Percentiles rank a stretch among this genome's conserved stretches.
phyloP scores from a whole-genome alignment of 805 yeast genomes.

The Lachancea cidri region DNA sequence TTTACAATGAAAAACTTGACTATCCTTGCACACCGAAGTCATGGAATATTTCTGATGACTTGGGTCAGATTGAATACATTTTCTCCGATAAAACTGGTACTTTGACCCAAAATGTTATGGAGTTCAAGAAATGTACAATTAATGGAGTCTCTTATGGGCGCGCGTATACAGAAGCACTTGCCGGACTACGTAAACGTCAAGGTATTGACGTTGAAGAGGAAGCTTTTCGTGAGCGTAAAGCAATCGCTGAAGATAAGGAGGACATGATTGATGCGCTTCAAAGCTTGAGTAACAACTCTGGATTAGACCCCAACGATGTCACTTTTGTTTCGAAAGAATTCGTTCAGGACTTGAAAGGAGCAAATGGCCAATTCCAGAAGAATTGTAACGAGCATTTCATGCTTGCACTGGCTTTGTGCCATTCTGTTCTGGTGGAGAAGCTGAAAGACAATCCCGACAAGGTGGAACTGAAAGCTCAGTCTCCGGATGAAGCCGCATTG shows the following conservation, averaged over 20 bases:
- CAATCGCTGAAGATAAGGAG: conserved; percentile 51
- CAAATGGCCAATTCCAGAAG: conserved; percentile 41
- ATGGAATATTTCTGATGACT: conserved; percentile 81
- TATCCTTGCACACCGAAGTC: conserved; percentile 81
- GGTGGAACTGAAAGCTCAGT: conserved; percentile 63
- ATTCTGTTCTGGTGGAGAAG: conserved; percentile 67
- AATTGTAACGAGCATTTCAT: conserved; percentile 65
- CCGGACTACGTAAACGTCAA: conserved; percentile 71
- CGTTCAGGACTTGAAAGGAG: conserved; percentile 56
- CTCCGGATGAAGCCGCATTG: conserved; percentile 84
- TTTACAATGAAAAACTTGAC: conserved; percentile 65
- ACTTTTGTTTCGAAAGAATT: conserved; percentile 67
- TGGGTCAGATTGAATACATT: conserved; percentile 80
- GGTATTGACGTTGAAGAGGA: conserved; percentile 71
- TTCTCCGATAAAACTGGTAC: conserved; percentile 86
- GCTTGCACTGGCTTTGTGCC: conserved; percentile 73
- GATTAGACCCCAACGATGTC: conserved; percentile 51
- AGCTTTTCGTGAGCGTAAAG: conserved; percentile 44
- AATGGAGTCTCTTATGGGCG: conserved; percentile 68
- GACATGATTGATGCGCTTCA: conserved; percentile 50
- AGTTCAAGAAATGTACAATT: conserved; percentile 74
- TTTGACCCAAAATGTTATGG: conserved; percentile 79
- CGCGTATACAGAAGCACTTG: conserved; percentile 79
- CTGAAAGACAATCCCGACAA: conserved; percentile 55
- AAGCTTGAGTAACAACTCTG: conserved; percentile 35